Percentiles rank a stretch among this genome's conserved stretches.
These are phyloP conservation scores for Samsoniella hepiali DNA, from an alignment of 2,329 filamentous ascomycete species.

Conservation along the genomic window DNA sequence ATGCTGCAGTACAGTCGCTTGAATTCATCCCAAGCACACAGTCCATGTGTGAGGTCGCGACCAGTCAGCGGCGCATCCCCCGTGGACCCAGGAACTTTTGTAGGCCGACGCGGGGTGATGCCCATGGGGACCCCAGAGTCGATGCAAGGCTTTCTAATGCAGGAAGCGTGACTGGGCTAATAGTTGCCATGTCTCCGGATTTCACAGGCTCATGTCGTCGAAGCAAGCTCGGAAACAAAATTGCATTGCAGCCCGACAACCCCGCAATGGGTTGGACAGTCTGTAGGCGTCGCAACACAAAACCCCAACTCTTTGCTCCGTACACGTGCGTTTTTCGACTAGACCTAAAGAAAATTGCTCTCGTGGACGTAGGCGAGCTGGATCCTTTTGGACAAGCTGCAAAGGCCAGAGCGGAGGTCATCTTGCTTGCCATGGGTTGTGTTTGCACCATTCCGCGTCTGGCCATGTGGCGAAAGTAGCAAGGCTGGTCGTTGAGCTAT, in stretches of 20 bases:
- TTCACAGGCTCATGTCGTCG: background rate
- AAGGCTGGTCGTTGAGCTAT: too few relatives aligned
- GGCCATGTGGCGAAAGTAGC: background rate
- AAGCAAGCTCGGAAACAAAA: conserved; percentile 14
- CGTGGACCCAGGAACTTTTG: conserved; percentile 13
- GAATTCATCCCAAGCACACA: background rate
- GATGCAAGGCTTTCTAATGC: background rate
- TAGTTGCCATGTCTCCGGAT: background rate
- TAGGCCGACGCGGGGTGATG: conserved; percentile 6
- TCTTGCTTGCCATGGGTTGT: background rate
- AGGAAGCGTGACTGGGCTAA: conserved; percentile 5
- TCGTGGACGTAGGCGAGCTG: background rate
- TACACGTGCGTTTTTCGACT: background rate
- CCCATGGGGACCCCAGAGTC: conserved; percentile 3
- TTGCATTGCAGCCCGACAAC: conserved; percentile 17
- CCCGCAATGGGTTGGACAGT: background rate
- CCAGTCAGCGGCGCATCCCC: conserved; percentile 4
- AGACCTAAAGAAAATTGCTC: background rate
- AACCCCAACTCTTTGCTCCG: background rate
- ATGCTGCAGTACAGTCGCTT: background rate
- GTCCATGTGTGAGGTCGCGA: background rate
- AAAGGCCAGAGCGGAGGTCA: background rate
- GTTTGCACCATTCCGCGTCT: background rate
- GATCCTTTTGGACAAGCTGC: background rate
- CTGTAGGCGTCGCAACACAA: background rate